A percentile compares a stretch with the other conserved stretches of the same genome.
phyloP scores from a whole-genome alignment of 495 filamentous ascomycete species.

The Platismatia glauca region DNA sequence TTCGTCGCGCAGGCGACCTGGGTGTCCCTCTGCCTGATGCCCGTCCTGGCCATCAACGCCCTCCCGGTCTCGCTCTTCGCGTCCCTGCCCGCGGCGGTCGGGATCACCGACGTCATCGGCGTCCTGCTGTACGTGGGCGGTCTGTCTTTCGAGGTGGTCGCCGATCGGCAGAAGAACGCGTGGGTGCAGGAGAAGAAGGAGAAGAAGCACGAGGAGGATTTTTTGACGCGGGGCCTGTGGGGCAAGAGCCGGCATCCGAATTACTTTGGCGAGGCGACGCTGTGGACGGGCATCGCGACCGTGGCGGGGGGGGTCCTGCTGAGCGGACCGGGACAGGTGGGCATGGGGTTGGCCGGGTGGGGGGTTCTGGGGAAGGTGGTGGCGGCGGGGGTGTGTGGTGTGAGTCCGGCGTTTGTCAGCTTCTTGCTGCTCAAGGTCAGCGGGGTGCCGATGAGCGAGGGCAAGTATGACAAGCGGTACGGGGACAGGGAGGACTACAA shows the following conservation, averaged over 20 bases:
- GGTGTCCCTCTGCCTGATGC: slow-evolving; percentile 54
- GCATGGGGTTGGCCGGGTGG: slow-evolving; percentile 42
- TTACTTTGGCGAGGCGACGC: slow-evolving; percentile 56
- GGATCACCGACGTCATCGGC: slow-evolving; percentile 44
- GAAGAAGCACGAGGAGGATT: slow-evolving; percentile 54
- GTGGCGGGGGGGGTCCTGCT: slow-evolving; percentile 42
- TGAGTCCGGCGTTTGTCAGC: slow-evolving; percentile 53
- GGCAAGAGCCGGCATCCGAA: slow-evolving; percentile 53
- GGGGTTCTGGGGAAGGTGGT: slow-evolving; percentile 28
- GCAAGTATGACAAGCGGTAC: slow-evolving; percentile 56
- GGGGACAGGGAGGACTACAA: slow-evolving; percentile 56
- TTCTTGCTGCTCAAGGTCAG: slow-evolving; percentile 52
- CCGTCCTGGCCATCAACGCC: slow-evolving; percentile 50
- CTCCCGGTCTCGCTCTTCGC: slow-evolving; percentile 43
- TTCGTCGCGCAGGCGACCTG: slow-evolving; percentile 54
- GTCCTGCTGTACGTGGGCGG: slow-evolving; percentile 46
- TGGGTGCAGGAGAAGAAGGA: slow-evolving; percentile 48
- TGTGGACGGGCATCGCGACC: slow-evolving; percentile 56
- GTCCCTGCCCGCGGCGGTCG: slow-evolving; percentile 31
- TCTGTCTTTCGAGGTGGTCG: slow-evolving; percentile 47
- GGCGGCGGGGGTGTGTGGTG: slow-evolving; percentile 39
- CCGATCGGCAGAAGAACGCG: slow-evolving; percentile 49
- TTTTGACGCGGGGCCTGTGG: slow-evolving; percentile 53
- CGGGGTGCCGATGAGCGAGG: slow-evolving; percentile 53
- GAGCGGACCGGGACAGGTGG: slow-evolving; percentile 33